Percentiles rank a stretch among this genome's conserved stretches.
Evolutionary conservation across 164 flowering plant species (phyloP).

Genomic region (Umbilicus rupestris): DNA sequence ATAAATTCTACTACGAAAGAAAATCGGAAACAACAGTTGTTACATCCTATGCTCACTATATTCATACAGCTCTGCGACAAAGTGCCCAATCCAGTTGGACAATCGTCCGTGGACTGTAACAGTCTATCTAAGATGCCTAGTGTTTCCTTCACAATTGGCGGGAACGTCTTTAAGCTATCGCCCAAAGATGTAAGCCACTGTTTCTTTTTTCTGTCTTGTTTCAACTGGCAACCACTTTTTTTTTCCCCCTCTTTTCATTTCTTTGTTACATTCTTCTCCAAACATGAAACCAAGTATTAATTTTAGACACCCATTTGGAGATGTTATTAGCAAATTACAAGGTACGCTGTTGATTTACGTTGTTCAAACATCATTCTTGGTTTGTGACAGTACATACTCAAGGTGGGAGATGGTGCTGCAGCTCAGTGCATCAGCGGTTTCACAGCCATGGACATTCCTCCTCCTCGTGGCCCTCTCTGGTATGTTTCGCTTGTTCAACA

Average conservation of each 20-base stretch:
- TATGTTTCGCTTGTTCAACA: conserved; percentile 13
- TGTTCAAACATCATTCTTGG: background rate
- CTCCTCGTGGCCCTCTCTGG: conserved; percentile 81
- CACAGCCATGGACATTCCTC: conserved; percentile 53
- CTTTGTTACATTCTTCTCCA: background rate
- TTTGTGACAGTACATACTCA: conserved; percentile 46
- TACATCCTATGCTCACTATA: background rate
- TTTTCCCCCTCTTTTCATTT: background rate
- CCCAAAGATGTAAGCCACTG: background rate
- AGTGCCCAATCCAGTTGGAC: conserved; percentile 78
- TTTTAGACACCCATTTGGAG: background rate
- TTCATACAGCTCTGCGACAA: conserved; percentile 71
- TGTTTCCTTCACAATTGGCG: conserved; percentile 74
- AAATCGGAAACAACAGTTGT: background rate
- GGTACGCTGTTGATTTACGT: background rate
- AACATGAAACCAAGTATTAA: too few relatives aligned
- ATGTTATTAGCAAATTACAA: background rate
- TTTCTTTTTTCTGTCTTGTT: background rate
- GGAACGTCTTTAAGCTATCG: conserved; percentile 46
- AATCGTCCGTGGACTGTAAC: conserved; percentile 70
- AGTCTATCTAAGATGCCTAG: conserved; percentile 53
- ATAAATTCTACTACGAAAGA: background rate
- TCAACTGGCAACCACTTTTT: background rate
- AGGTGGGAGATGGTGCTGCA: conserved; percentile 53
- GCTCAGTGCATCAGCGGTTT: conserved; percentile 80